Conservation (phyloP, 345 rosid species). For the Eucalyptus camaldulensis region DNA sequence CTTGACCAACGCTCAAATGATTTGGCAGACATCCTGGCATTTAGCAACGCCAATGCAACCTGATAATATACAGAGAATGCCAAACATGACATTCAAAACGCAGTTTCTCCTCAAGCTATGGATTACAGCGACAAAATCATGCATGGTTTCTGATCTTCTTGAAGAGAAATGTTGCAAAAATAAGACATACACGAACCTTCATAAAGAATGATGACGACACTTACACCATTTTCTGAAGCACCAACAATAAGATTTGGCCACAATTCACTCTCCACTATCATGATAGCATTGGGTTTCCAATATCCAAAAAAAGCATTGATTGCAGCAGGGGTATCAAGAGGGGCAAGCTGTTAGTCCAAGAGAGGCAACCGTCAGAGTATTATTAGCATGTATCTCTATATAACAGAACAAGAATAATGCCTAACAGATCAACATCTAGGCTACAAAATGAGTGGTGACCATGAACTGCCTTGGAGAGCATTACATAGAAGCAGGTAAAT, state of each 20-base stretch:
- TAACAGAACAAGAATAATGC: background rate
- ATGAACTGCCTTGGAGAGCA: background rate
- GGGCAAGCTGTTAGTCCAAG: conserved; percentile 50
- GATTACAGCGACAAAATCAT: background rate
- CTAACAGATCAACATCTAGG: background rate
- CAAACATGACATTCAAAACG: background rate
- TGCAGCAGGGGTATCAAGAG: conserved; percentile 69
- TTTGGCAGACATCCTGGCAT: conserved; percentile 65
- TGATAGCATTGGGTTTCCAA: conserved; percentile 70
- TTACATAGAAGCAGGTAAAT: background rate
- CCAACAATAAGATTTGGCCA: conserved; percentile 85
- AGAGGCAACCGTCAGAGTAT: background rate
- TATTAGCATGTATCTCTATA: background rate
- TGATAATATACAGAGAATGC: conserved; percentile 6
- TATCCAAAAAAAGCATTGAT: conserved; percentile 53
- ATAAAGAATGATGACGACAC: background rate
- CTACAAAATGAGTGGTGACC: background rate
- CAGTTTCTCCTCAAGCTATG: background rate
- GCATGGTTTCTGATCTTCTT: background rate
- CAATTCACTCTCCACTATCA: conserved; percentile 77
- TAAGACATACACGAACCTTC: background rate
- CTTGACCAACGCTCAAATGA: conserved; percentile 64
- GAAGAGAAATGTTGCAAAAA: background rate
- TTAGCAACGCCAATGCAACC: conserved; percentile 71
- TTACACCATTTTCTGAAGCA: conserved; percentile 56